Evolutionary conservation across 805 yeast species (phyloP).

Genomic region (Candida wancherniae): DNA sequence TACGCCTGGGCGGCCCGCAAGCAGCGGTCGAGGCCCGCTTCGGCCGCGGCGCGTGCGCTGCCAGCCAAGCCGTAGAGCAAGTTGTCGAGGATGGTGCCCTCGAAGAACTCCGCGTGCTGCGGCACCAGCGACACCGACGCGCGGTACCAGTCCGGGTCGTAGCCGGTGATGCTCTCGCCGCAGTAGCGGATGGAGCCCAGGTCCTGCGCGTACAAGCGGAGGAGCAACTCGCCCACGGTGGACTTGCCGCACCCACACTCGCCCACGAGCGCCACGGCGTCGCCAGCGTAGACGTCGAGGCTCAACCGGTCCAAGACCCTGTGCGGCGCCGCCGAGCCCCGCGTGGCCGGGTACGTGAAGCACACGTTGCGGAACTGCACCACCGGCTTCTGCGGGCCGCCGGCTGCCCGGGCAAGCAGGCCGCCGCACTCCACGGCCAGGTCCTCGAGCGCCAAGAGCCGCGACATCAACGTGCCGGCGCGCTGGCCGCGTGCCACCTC

Average conservation of each 20-base stretch:
- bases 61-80: slow-evolving; percentile 52
- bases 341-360: slow-evolving; percentile 44
- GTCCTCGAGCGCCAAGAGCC: slow-evolving; percentile 31
- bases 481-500: slow-evolving; percentile 75
- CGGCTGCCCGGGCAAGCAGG: background rate
- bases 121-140: slow-evolving; percentile 61
- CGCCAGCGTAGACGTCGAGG: slow-evolving; percentile 41
- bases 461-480: slow-evolving; percentile 51
- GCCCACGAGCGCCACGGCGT: slow-evolving; percentile 69
- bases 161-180: slow-evolving; percentile 41
- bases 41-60: slow-evolving; percentile 14
- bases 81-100: slow-evolving; percentile 70
- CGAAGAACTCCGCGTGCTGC: slow-evolving; percentile 68
- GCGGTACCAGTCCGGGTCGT: slow-evolving; percentile 49
- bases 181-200: slow-evolving; percentile 41
- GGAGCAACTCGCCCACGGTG: slow-evolving; percentile 56
- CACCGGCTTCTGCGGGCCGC: slow-evolving; percentile 20
- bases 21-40: slow-evolving; percentile 30
- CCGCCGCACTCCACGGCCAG: slow-evolving; percentile 29
- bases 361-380: slow-evolving; percentile 43
- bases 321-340: slow-evolving; percentile 16
- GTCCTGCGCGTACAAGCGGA: slow-evolving; percentile 45
- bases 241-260: slow-evolving; percentile 92
- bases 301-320: slow-evolving; percentile 41
- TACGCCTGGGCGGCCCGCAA: slow-evolving; percentile 47